These are phyloP conservation scores for Gastrolobium bilobum DNA, from an alignment of 306 rosid species.

Conservation along the genomic window DNA sequence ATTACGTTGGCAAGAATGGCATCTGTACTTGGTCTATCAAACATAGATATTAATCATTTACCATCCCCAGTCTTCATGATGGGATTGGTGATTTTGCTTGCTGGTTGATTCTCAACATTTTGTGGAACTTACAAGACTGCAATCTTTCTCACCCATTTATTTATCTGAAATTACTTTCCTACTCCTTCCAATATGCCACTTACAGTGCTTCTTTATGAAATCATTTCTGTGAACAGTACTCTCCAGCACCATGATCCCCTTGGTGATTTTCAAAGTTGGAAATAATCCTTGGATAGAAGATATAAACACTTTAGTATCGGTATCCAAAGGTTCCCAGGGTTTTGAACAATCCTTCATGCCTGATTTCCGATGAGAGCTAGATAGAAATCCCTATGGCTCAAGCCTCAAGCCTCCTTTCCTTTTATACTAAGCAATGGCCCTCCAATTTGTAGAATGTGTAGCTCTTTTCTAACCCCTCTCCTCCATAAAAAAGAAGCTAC, in stretches of 20 bases:
- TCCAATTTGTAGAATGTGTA: neutral
- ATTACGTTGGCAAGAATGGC: neutral
- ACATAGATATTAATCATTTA: too few relatives aligned
- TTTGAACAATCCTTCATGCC: too few relatives aligned
- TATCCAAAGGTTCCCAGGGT: too few relatives aligned
- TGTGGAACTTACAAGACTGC: neutral
- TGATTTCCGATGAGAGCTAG: too few relatives aligned
- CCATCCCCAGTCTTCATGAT: too few relatives aligned
- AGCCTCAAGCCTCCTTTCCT: neutral
- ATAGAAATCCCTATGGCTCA: neutral
- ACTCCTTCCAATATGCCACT: neutral
- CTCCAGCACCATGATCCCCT: neutral
- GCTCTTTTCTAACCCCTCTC: neutral
- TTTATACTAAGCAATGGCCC: neutral
- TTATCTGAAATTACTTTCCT: neutral
- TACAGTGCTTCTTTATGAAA: neutral
- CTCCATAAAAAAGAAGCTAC: neutral
- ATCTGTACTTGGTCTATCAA: neutral
- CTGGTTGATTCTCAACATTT: neutral
- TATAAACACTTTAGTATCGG: too few relatives aligned
- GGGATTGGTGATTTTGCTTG: neutral
- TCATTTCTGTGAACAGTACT: neutral
- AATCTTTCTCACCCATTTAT: neutral
- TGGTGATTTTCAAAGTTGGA: too few relatives aligned
- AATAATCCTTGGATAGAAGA: too few relatives aligned